Evolutionary conservation across 495 filamentous ascomycete species (phyloP), one percentile per base, ranked within the genome.

Genomic region (Hypoxylon subgilvum): DNA sequence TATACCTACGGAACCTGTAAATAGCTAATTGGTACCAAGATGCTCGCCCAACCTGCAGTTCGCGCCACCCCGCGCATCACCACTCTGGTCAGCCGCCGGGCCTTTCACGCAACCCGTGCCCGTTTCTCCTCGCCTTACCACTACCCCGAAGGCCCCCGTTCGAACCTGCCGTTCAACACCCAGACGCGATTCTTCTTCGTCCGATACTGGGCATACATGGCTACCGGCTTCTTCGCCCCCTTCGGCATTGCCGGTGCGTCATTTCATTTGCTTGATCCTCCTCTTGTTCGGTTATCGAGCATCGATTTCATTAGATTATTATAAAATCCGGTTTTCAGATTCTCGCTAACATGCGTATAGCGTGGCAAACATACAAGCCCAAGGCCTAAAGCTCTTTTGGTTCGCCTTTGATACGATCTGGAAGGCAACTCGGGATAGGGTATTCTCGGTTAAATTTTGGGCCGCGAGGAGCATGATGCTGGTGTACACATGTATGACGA

Each of bases 101-200:
- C 89, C 77, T 95, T 98, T 85, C 87, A 91, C 76, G 86, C 90
- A 71, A 96, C 92, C 72, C 88, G 89, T 62, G 77, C 88, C 72
- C 93, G 89, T 76, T 77, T 94, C 64, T 84, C 83, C 53, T 94
- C 90, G 69, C 92, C 92, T 21, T 95, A 96, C 84, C 94, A 98
- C 82, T 98, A 98, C 80, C 89, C 92, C 57, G 95, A 97, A 82
- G 95, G 94, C 47, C 94, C 95, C 67, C 86, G 86, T 70, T 86
- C 83, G 80, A 97, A 96, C 82, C 78, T 98, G 55, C 94, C 94
- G 57, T 98, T 98, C 86, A 95, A 98, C 82, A 86, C 95, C 62
- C 78, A 88, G 77, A 95, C 88, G 68, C 87, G 85, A 74, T 88
- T 78, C 74, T 98, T 98, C 75, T 82, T 76, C 54, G 38, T 89